Conservation (phyloP, 192 early-diverging fungal species). For the Coemansia sp. region DNA sequence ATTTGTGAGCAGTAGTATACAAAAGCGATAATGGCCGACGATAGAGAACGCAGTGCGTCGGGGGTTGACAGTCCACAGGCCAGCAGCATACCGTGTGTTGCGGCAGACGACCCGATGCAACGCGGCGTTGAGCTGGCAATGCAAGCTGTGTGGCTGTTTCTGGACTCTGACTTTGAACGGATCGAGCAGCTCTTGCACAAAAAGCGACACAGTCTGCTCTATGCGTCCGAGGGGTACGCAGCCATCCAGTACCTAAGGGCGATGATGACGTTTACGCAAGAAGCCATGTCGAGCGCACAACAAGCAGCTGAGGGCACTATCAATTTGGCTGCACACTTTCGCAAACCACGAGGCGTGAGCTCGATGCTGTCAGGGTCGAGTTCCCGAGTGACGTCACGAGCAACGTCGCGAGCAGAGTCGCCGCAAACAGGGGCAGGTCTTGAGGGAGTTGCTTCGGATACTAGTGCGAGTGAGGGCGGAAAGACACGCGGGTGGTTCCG, state of each 20-base stretch:
- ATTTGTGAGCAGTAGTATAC: neutral
- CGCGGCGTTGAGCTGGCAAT: constrained; percentile 60
- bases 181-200: constrained; percentile 60
- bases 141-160: constrained; percentile 69
- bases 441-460: constrained; percentile 59
- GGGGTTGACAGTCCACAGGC: neutral
- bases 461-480: constrained; percentile 3
- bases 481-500: constrained; percentile 15
- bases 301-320: constrained; percentile 63
- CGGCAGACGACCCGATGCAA: constrained; percentile 52
- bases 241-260: constrained; percentile 70
- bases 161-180: constrained; percentile 73
- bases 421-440: constrained; percentile 53
- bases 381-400: constrained; percentile 51
- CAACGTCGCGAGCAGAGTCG: constrained; percentile 22
- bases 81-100: constrained; percentile 24
- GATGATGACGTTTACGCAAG: constrained; percentile 76
- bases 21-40: neutral
- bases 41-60: neutral
- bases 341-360: constrained; percentile 59
- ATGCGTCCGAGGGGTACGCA: constrained; percentile 70
- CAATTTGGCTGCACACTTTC: constrained; percentile 59
- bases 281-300: constrained; percentile 64
- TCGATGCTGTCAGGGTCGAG: constrained; percentile 28
- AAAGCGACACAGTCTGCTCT: constrained; percentile 61